Evolutionary conservation across 805 yeast species (phyloP).

Genomic region (Metschnikowia peoriensis): DNA sequence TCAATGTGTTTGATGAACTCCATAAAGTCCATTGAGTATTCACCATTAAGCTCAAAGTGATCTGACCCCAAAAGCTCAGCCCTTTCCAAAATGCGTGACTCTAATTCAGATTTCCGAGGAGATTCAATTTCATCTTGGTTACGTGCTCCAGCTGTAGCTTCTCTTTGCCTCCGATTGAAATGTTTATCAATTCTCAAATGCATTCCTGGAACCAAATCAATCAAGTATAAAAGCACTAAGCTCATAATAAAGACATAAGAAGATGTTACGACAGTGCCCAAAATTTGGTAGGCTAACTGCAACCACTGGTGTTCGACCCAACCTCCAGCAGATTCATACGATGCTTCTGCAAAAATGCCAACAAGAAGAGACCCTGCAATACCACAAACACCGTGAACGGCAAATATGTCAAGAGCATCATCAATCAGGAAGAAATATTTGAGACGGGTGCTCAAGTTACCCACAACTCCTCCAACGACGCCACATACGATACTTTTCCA

Average conservation of each 20-base stretch:
- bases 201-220: slow-evolving; percentile 40
- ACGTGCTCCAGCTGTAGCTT: slow-evolving; percentile 7
- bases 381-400: slow-evolving; percentile 44
- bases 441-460: slow-evolving; percentile 39
- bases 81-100: slow-evolving; percentile 10
- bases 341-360: slow-evolving; percentile 38
- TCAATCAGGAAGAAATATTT: slow-evolving; percentile 40
- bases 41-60: slow-evolving; percentile 40
- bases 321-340: slow-evolving; percentile 36
- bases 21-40: slow-evolving; percentile 39
- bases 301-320: slow-evolving; percentile 42
- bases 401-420: slow-evolving; percentile 44
- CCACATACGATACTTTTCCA: slow-evolving; percentile 44
- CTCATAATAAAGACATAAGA: slow-evolving; percentile 35
- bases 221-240: slow-evolving; percentile 31
- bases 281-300: slow-evolving; percentile 40
- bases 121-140: slow-evolving; percentile 1
- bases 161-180: slow-evolving; percentile 32
- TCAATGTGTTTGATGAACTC: slow-evolving; percentile 37
- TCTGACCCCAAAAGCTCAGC: slow-evolving; percentile 39
- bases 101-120: neutral
- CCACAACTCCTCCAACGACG: slow-evolving; percentile 33
- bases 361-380: slow-evolving; percentile 39
- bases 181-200: slow-evolving; percentile 42
- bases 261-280: slow-evolving; percentile 36